These are phyloP conservation scores for Saccharomyces hybrid DNA, from an alignment of 1,139 yeast genomes.

Conservation along the genomic window DNA sequence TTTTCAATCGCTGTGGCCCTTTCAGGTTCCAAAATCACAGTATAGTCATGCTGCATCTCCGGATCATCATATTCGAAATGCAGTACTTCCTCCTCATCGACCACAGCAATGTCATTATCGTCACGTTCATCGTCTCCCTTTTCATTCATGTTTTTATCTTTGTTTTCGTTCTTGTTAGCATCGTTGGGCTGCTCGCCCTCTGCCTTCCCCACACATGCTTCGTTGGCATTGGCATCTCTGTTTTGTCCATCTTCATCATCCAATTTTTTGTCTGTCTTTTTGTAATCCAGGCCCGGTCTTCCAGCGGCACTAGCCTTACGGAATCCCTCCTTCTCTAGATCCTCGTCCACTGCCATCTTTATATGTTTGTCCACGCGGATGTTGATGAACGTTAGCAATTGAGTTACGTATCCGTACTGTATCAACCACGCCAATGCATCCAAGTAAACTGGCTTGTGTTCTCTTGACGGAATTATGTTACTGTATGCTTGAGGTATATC, in stretches of 20 bases:
- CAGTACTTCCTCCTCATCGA: constrained; percentile 12
- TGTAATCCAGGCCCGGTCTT: constrained; percentile 12
- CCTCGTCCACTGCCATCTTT: constrained; percentile 78
- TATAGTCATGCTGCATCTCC: constrained; percentile 56
- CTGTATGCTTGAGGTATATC: constrained; percentile 69
- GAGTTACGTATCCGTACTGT: constrained; percentile 73
- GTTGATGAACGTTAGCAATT: constrained; percentile 75
- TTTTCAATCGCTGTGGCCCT: constrained; percentile 78
- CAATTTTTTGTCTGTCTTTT: constrained; percentile 14
- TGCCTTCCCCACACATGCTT: neutral
- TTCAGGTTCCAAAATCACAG: constrained; percentile 80
- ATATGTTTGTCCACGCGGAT: constrained; percentile 65
- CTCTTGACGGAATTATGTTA: constrained; percentile 70
- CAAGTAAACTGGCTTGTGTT: constrained; percentile 68
- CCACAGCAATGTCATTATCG: constrained; percentile 28
- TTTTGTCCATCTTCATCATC: constrained; percentile 3
- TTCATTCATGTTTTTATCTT: constrained; percentile 18
- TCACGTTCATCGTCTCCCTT: constrained; percentile 5
- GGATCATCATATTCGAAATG: constrained; percentile 29
- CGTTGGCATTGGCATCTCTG: constrained; percentile 6
- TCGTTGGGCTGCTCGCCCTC: neutral
- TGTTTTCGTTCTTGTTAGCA: too few relatives aligned
- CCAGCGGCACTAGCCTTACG: constrained; percentile 21
- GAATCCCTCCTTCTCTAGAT: constrained; percentile 55
- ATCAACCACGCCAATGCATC: constrained; percentile 81